Evolutionary conservation across 139 green algal genomes (phyloP).

Genomic region (Chlamydomonas urium): DNA sequence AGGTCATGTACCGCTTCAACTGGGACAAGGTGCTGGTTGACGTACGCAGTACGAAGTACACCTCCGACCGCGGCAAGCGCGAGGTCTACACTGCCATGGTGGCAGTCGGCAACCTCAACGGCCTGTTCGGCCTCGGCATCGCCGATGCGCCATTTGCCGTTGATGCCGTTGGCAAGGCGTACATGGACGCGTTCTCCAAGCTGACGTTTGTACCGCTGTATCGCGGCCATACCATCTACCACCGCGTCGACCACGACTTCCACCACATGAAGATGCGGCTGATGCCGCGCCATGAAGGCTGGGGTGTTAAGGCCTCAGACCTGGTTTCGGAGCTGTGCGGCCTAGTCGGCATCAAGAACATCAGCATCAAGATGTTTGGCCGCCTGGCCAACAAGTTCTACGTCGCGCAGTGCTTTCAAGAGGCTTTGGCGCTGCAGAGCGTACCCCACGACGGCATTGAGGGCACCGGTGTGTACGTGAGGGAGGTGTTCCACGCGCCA

Average conservation of each 20-base stretch:
- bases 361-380: conserved; percentile 35
- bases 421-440: conserved; percentile 29
- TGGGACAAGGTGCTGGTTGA: conserved; percentile 48
- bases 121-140: conserved; percentile 35
- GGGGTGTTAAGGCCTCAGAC: conserved; percentile 32
- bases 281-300: conserved; percentile 39
- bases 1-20: conserved; percentile 32
- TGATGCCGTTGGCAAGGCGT: conserved; percentile 26
- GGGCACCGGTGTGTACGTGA: conserved; percentile 49
- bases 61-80: not conserved
- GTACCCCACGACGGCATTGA: conserved; percentile 52
- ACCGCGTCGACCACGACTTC: conserved; percentile 41
- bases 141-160: conserved; percentile 22
- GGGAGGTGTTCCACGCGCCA: conserved; percentile 30
- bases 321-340: conserved; percentile 44
- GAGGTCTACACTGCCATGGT: conserved; percentile 42
- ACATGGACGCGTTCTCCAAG: conserved; percentile 32
- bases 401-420: conserved; percentile 19
- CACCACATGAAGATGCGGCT: conserved; percentile 36
- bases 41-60: conserved; percentile 6
- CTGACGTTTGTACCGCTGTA: conserved; percentile 46
- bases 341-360: conserved; percentile 40
- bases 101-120: conserved; percentile 43
- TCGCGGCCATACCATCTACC: conserved; percentile 49
- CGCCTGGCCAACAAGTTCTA: conserved; percentile 26